Evolutionary conservation across 2,329 filamentous ascomycete species (phyloP), one percentile per base, ranked within the genome.

Genomic region (Ophiocordyceps camponoti-leonardi): DNA sequence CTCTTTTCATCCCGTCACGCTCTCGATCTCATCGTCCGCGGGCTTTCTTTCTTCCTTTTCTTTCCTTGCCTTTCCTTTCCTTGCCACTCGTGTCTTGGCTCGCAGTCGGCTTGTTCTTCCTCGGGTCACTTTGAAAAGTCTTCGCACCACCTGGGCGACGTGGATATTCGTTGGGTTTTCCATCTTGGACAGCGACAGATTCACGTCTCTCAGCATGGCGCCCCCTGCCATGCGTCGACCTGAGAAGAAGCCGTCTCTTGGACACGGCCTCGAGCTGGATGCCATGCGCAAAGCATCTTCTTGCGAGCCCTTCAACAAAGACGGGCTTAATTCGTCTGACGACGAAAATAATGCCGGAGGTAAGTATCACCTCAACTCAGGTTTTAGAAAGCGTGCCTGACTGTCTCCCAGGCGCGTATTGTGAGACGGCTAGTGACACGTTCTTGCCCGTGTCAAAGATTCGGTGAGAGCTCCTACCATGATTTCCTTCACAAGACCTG

Each of bases 281-380:
- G 45, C 42, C 5, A 45, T 51, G 43, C 45, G 48, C 35, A 52
- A 47, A 33, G 44, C 46, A 7, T 46, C 49, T 18, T 52, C 50
- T 22, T 49, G 47, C 43, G 49, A 52, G 40, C 49, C 50, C 23
- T 46, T 52, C 30, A 23, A 43, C 22, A 41, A 42, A 14, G 47
- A 48, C 2, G 35, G 31, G 7, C 18, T 46, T 8, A 23, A 43
- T 28, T 48, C 41, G 2, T 51, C 49, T 16, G 45, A 46, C 18
- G 44, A 43, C 18, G 45, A 41, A 28, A 43, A 45, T 30, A 41
- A 31, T 43, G n/a, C 18, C 8, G 33, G 44, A 20, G 45, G 47
- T 47, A 14, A 46, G 44, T 5, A 8, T 26, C 12, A 10, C 13
- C 22, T 12, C 14, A 16, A 11, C 4, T 8, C 6, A 18, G 28